Percentiles rank a stretch among this genome's conserved stretches.
phyloP scores from a whole-genome alignment of 148 eudicot genomes.

The Vaccinium darrowii region DNA sequence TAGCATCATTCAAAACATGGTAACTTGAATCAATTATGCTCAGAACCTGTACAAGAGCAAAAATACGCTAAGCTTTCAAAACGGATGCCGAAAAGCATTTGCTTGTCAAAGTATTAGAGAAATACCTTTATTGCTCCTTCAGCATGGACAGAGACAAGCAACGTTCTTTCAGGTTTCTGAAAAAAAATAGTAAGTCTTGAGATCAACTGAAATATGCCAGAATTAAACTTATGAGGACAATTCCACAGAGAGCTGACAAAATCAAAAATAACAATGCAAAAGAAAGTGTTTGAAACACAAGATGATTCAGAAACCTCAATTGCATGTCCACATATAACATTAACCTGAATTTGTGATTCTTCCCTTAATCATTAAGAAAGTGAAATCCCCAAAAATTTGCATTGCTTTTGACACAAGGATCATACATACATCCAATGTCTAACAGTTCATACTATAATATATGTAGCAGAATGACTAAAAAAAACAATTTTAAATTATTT shows the following conservation, averaged over 20 bases:
- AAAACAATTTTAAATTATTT: background rate
- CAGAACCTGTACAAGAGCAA: slow-evolving; percentile 60
- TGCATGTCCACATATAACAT: background rate
- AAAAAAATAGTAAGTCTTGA: slow-evolving; percentile 15
- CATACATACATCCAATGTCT: background rate
- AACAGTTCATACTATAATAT: background rate
- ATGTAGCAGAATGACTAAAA: background rate
- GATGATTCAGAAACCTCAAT: background rate
- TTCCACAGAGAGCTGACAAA: background rate
- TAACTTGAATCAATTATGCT: slow-evolving; percentile 77
- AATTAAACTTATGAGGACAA: background rate
- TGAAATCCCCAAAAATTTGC: background rate
- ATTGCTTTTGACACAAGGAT: background rate
- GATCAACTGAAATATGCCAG: background rate
- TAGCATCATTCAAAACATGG: slow-evolving; percentile 63
- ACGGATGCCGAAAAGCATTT: background rate
- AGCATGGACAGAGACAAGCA: slow-evolving; percentile 78
- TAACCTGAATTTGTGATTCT: background rate
- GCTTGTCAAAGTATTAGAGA: background rate
- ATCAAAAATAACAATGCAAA: background rate
- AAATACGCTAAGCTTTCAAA: background rate
- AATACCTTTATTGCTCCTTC: slow-evolving; percentile 93
- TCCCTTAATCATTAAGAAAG: slow-evolving; percentile 9
- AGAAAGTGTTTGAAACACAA: background rate
- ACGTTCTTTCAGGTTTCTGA: slow-evolving; percentile 79